A percentile compares a stretch with the other conserved stretches of the same genome.
Evolutionary conservation across 352 stramenopile species (phyloP).

Genomic region (Pythium dissimile): DNA sequence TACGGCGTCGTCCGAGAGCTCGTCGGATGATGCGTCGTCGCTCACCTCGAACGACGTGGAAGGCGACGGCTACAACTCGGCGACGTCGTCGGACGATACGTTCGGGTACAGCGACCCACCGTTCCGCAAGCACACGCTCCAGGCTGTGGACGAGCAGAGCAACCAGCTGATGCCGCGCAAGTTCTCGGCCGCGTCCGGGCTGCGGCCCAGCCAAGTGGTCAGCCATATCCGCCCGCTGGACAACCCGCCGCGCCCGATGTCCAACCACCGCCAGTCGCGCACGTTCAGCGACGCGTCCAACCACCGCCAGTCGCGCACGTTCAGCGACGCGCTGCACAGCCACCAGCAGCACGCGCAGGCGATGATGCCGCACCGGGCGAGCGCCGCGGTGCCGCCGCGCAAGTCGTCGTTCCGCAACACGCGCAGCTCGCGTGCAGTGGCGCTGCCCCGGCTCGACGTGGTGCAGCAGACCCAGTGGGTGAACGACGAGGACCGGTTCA

Average conservation of each 20-base stretch:
- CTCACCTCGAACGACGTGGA: slow-evolving; percentile 75
- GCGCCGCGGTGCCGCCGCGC: slow-evolving; percentile 33
- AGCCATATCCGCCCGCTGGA: slow-evolving; percentile 59
- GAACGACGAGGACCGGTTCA: slow-evolving; percentile 82
- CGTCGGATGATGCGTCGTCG: slow-evolving; percentile 45
- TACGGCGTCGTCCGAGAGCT: slow-evolving; percentile 67
- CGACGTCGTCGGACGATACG: slow-evolving; percentile 60
- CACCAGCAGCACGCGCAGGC: slow-evolving; percentile 25
- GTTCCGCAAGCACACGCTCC: slow-evolving; percentile 60
- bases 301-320: slow-evolving; percentile 39
- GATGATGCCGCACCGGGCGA: slow-evolving; percentile 22
- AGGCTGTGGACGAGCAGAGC: slow-evolving; percentile 69
- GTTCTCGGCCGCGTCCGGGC: slow-evolving; percentile 24
- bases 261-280: slow-evolving; percentile 33
- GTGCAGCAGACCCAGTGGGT: slow-evolving; percentile 83
- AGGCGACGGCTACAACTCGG: slow-evolving; percentile 44
- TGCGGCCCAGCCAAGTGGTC: slow-evolving; percentile 30
- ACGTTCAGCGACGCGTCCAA: slow-evolving; percentile 45
- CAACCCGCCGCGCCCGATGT: slow-evolving; percentile 27
- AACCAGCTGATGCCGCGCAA: slow-evolving; percentile 49
- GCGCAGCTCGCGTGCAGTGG: slow-evolving; percentile 67
- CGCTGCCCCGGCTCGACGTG: slow-evolving; percentile 66
- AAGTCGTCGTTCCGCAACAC: slow-evolving; percentile 79
- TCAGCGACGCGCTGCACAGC: slow-evolving; percentile 38
- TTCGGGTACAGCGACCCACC: slow-evolving; percentile 45